Evolutionary conservation across 164 flowering plant species (phyloP).

Genomic region (Aristolochia fimbriata): DNA sequence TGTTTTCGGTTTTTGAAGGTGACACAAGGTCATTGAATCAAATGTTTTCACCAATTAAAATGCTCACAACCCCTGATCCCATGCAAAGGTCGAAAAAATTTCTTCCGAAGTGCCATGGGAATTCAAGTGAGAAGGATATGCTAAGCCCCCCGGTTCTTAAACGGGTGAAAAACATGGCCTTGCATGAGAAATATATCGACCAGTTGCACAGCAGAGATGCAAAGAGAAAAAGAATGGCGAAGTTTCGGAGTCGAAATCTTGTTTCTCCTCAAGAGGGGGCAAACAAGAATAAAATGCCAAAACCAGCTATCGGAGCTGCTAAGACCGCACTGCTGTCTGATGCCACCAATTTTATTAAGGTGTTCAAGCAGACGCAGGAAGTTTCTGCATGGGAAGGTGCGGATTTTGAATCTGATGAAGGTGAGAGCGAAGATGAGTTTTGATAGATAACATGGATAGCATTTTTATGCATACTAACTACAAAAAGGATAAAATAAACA

Average conservation of each 20-base stretch:
- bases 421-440: slow-evolving; percentile 20
- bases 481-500: too few relatives aligned
- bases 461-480: too few relatives aligned
- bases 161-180: slow-evolving; percentile 57
- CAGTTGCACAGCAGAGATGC: slow-evolving; percentile 32
- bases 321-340: slow-evolving; percentile 12
- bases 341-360: slow-evolving; percentile 8
- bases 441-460: too few relatives aligned
- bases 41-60: slow-evolving; percentile 8
- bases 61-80: slow-evolving; percentile 36
- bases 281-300: slow-evolving; percentile 8
- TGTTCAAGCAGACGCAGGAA: slow-evolving; percentile 17
- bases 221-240: slow-evolving; percentile 13
- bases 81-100: slow-evolving; percentile 11
- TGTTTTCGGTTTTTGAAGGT: slow-evolving; percentile 61
- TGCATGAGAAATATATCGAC: slow-evolving; percentile 85
- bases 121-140: slow-evolving; percentile 17
- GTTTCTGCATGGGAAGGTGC: slow-evolving; percentile 11
- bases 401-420: slow-evolving; percentile 23
- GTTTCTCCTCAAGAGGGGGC: slow-evolving; percentile 10
- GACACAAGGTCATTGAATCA: slow-evolving; percentile 16
- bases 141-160: slow-evolving; percentile 81
- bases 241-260: slow-evolving; percentile 12
- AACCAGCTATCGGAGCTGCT: slow-evolving; percentile 9
- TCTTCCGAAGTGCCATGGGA: slow-evolving; percentile 18